Evolutionary conservation across 1,284 basidiomycete genomes (phyloP), one percentile per base, ranked within the genome.

Genomic region (Testicularia cyperi): DNA sequence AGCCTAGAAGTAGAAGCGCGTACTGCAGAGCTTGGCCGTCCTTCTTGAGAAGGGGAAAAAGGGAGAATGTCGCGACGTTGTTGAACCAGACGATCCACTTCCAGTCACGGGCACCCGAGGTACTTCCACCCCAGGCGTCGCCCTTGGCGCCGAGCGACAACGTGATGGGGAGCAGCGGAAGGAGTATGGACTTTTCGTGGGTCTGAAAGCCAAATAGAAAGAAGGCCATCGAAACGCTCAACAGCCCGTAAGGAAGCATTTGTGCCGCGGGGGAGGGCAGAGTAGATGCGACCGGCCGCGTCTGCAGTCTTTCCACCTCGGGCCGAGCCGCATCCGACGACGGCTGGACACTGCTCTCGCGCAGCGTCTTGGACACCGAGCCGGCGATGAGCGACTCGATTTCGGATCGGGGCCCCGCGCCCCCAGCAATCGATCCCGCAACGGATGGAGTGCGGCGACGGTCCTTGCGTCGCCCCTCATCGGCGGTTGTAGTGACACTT

Each of bases 131-230:
- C 38, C 60, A 72, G 12, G 71, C 74, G 36, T 76, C 74, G 36
- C 75, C 78, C 35, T 78, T 74, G 12, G 83, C 85, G 1, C 85
- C 86, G 36, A 92, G 79, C 10, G 92, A 79, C 15, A 95, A 80
- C 0, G 85, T 88, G 20, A 92, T 80, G 0, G 92, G 92, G 57
- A 95, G 78, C 16, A 95, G 80, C 2, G 91, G 90, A 0, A 96
- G 74, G n/a, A 96, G 75, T 35, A 95, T 88, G 2, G 87, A 87
- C 80, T 95, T 95, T 77, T 95, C 91, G 77, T 94, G 91, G 21
- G 92, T 91, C 74, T 95, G 91, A 77, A 95, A 94, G 6, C 90
- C 92, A 78, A 95, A 92, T 19, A 97, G 80, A 79, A 92, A 95
- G 81, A 95, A 94, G 4, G 90, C 87, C 80, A 92, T 70, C 4